Conservation (phyloP, 352 stramenopile genomes). For the Peronospora destructor region DNA sequence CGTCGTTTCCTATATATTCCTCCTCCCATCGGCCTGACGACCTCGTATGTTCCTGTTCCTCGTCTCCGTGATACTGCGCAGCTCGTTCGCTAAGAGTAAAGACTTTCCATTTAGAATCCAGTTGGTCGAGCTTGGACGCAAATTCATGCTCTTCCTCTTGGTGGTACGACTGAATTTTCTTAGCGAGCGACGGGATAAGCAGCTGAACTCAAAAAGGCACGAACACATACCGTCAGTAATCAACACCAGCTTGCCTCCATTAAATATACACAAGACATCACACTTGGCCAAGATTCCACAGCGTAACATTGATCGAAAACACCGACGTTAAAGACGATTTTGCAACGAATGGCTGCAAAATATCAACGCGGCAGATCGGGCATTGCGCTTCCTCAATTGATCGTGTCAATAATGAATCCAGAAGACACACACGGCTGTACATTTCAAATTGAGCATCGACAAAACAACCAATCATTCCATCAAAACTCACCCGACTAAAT, state of each 20-base stretch:
- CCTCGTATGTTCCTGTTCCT: conserved; percentile 12
- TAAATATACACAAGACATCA: background rate
- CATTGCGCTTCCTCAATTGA: conserved; percentile 44
- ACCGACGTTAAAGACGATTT: conserved; percentile 19
- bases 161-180: conserved; percentile 16
- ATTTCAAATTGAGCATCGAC: background rate
- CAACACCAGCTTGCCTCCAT: background rate
- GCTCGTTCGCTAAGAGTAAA: conserved; percentile 31
- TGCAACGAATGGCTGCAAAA: conserved; percentile 26
- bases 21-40: conserved; percentile 16
- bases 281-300: conserved; percentile 71
- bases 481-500: background rate
- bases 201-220: conserved; percentile 21
- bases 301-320: conserved; percentile 60
- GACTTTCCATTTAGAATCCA: conserved; percentile 53
- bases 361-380: conserved; percentile 38
- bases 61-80: conserved; percentile 27
- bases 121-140: conserved; percentile 36
- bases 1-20: conserved; percentile 12
- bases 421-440: conserved; percentile 40
- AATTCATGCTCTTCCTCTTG: conserved; percentile 51
- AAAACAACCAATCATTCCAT: background rate
- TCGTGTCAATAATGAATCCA: conserved; percentile 42
- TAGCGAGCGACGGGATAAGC: conserved; percentile 25
- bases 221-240: background rate